Evolutionary conservation across 2,329 filamentous ascomycete genomes (phyloP).

Genomic region (Akanthomyces uredinophilus): DNA sequence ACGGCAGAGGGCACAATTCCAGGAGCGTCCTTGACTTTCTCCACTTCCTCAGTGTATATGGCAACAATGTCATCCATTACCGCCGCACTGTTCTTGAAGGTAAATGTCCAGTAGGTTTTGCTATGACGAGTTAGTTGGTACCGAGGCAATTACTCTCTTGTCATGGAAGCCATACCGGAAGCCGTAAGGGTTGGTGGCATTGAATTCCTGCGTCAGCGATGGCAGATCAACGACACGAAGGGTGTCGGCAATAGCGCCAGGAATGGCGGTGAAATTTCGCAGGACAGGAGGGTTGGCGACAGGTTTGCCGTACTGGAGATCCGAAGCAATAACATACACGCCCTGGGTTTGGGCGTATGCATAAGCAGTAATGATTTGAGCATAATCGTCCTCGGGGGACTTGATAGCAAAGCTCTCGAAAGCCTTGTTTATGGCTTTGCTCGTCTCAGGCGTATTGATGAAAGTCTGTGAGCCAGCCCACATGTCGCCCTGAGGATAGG

Average conservation of each 20-base stretch:
- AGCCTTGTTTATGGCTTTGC: constrained; percentile 19
- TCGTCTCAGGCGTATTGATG: constrained; percentile 22
- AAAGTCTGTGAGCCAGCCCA: constrained; percentile 34
- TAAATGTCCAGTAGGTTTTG: constrained; percentile 22
- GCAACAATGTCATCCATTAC: constrained; percentile 22
- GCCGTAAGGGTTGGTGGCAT: constrained; percentile 20
- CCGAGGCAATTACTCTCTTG: not conserved
- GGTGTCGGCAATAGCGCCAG: constrained; percentile 18
- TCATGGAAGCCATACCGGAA: constrained; percentile 18
- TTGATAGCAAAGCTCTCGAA: constrained; percentile 21
- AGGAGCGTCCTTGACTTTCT: constrained; percentile 18
- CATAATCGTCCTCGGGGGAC: constrained; percentile 19
- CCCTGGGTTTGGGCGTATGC: constrained; percentile 19
- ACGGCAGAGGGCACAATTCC: constrained; percentile 25
- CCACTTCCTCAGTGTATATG: constrained; percentile 22
- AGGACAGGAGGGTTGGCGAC: constrained; percentile 18
- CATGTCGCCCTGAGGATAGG: constrained; percentile 31
- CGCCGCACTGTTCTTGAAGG: constrained; percentile 16
- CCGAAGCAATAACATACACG: constrained; percentile 18
- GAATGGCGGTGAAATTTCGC: constrained; percentile 19
- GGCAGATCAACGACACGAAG: constrained; percentile 18
- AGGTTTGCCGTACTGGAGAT: constrained; percentile 20
- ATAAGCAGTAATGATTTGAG: constrained; percentile 21
- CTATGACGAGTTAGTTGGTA: constrained; percentile 7
- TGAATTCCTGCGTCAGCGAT: constrained; percentile 20